Evolutionary conservation across 176 grass and related monocot species (phyloP).

Genomic region (Carex myosuroides): DNA sequence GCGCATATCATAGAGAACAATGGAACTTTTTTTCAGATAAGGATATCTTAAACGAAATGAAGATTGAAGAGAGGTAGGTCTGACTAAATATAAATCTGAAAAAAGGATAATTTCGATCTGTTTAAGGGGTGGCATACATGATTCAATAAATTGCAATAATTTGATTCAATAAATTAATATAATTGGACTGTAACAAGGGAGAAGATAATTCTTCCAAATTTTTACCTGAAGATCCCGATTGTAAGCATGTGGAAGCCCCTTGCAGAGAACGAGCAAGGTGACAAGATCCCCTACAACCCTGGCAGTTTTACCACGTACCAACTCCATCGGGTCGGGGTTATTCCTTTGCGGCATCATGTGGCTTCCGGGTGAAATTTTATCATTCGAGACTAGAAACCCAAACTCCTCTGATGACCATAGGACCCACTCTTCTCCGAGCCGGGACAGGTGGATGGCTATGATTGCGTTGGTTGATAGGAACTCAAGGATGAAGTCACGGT

Average conservation of each 20-base stretch:
- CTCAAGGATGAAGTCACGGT: conserved; percentile 94
- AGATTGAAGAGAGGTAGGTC: too few relatives aligned
- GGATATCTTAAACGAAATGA: too few relatives aligned
- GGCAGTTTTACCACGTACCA: conserved; percentile 95
- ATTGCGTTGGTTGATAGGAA: conserved; percentile 91
- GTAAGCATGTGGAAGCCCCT: conserved; percentile 94
- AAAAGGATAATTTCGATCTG: too few relatives aligned
- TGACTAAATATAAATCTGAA: too few relatives aligned
- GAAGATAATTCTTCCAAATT: not conserved
- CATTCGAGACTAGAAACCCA: conserved; percentile 72
- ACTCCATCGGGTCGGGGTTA: conserved; percentile 93
- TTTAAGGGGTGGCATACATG: not conserved
- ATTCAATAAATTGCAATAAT: not conserved
- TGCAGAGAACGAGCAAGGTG: conserved; percentile 74
- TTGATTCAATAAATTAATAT: too few relatives aligned
- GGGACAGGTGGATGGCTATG: conserved; percentile 76
- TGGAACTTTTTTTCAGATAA: too few relatives aligned
- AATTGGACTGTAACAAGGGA: not conserved
- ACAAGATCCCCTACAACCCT: conserved; percentile 87
- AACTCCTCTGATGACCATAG: conserved; percentile 99
- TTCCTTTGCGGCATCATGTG: conserved; percentile 95
- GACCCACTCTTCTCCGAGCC: conserved; percentile 98
- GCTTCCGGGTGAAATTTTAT: conserved; percentile 70
- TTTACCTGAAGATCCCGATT: conserved; percentile 90
- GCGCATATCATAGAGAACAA: too few relatives aligned